These are phyloP conservation scores for Magnaporthiopsis poae DNA, from an alignment of 2,329 filamentous ascomycete species.

Conservation along the genomic window DNA sequence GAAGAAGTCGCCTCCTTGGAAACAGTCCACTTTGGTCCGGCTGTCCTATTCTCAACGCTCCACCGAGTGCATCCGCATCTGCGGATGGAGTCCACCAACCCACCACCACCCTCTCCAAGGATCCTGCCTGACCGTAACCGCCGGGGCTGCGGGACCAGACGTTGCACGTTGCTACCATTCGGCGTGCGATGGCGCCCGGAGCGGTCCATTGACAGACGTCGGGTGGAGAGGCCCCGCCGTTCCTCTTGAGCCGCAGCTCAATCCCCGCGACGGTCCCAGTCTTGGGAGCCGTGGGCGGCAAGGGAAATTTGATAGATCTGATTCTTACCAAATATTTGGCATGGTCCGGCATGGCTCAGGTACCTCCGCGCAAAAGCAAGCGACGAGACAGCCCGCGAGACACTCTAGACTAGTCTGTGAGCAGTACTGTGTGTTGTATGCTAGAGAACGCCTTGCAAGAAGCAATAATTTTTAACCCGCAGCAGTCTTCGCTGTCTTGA, in stretches of 20 bases:
- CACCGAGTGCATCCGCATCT: background rate
- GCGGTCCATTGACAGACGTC: background rate
- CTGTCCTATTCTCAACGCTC: background rate
- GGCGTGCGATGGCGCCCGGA: background rate
- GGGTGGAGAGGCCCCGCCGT: background rate
- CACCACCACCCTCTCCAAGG: background rate
- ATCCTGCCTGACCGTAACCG: background rate
- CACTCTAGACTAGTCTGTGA: background rate
- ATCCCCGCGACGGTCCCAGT: background rate
- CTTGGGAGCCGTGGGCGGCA: background rate
- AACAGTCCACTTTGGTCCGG: background rate
- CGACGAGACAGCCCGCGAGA: background rate
- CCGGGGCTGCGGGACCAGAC: no score
- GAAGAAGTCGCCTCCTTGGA: background rate
- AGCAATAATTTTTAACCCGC: background rate
- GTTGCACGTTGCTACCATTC: background rate
- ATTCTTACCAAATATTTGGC: background rate
- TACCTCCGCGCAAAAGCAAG: background rate
- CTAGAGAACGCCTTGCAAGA: background rate
- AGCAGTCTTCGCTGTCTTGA: background rate
- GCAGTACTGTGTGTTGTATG: background rate
- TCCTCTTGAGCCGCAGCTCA: background rate
- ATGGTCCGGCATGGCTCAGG: background rate
- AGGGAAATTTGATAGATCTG: background rate
- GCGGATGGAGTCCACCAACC: background rate